A percentile compares a stretch with the other conserved stretches of the same genome.
Evolutionary conservation across 129 eudicot genomes (phyloP).

Genomic region (Pittosporum tobira): DNA sequence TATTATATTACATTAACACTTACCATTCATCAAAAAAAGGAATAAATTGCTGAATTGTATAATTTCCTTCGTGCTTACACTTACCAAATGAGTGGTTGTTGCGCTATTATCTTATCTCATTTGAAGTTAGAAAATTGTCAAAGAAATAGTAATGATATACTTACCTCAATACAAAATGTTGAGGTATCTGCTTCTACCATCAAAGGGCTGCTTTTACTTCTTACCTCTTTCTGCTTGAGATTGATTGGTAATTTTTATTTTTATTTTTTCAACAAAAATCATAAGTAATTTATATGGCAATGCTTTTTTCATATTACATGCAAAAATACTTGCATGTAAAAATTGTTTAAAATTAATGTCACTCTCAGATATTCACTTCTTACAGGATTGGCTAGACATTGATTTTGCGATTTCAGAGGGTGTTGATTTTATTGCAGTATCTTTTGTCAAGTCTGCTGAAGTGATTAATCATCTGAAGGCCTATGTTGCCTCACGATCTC

Average conservation of each 20-base stretch:
- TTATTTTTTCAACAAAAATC: too few species aligned
- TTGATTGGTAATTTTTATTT: too few species aligned
- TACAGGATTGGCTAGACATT: conserved; percentile 97
- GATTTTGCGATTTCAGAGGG: conserved; percentile 98
- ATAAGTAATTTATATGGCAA: too few species aligned
- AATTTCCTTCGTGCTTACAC: not conserved
- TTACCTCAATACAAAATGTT: too few species aligned
- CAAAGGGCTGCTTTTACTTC: too few species aligned
- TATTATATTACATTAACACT: too few species aligned
- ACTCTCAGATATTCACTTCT: conserved; percentile 9
- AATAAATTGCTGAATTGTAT: too few species aligned
- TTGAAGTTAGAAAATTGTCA: too few species aligned
- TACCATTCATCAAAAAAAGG: too few species aligned
- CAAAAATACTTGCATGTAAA: not conserved
- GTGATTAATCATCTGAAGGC: conserved; percentile 81
- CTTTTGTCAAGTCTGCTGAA: conserved; percentile 96
- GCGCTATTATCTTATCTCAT: not conserved
- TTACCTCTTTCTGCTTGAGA: not conserved
- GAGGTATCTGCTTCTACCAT: too few species aligned
- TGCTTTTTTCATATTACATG: too few species aligned
- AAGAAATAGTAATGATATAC: too few species aligned
- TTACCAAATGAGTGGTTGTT: not conserved
- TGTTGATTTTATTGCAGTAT: conserved; percentile 92
- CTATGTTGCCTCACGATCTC: conserved; percentile 84
- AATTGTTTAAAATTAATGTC: not conserved